A percentile compares a stretch with the other conserved stretches of the same genome.
Conservation (phyloP, 1,284 basidiomycete genomes). For the Ceratobasidium sp. region DNA sequence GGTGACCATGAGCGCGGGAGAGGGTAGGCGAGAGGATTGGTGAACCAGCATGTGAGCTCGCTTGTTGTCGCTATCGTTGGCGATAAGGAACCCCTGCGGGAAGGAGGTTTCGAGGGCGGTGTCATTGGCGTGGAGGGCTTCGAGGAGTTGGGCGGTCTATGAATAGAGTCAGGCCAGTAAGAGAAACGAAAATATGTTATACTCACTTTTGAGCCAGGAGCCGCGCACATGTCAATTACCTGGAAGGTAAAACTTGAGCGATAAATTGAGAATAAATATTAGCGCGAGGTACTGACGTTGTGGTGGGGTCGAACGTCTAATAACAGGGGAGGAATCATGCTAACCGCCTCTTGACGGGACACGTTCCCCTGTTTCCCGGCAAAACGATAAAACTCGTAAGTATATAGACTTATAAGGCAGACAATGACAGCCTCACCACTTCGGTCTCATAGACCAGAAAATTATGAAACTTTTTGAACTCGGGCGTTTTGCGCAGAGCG, state of each 20-base stretch:
- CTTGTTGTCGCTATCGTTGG: slow-evolving; percentile 94
- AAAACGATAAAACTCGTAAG: background rate
- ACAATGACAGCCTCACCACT: slow-evolving; percentile 76
- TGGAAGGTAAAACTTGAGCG: slow-evolving; percentile 54
- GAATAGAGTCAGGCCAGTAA: background rate
- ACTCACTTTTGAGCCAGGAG: slow-evolving; percentile 92
- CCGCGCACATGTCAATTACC: slow-evolving; percentile 99
- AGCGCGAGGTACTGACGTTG: slow-evolving; percentile 63
- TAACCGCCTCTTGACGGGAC: slow-evolving; percentile 97
- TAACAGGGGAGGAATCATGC: slow-evolving; percentile 97
- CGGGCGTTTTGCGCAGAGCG: slow-evolving; percentile 89
- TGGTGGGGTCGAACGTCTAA: slow-evolving; percentile 96
- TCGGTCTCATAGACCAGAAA: slow-evolving; percentile 99
- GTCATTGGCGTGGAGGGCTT: slow-evolving; percentile 84
- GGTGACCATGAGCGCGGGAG: slow-evolving; percentile 93
- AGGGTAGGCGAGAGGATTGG: slow-evolving; percentile 95
- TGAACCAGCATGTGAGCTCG: slow-evolving; percentile 98
- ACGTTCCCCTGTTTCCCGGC: slow-evolving; percentile 81
- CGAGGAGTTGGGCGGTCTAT: slow-evolving; percentile 90
- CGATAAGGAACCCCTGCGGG: slow-evolving; percentile 84
- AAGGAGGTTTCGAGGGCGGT: slow-evolving; percentile 71
- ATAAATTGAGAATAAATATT: background rate
- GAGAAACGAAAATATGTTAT: background rate
- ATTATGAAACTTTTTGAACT: slow-evolving; percentile 96
- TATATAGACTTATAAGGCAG: background rate